A percentile compares a stretch with the other conserved stretches of the same genome.
phyloP scores from a whole-genome alignment of 2,329 filamentous ascomycete genomes.

The Tolypocladium inflatum region DNA sequence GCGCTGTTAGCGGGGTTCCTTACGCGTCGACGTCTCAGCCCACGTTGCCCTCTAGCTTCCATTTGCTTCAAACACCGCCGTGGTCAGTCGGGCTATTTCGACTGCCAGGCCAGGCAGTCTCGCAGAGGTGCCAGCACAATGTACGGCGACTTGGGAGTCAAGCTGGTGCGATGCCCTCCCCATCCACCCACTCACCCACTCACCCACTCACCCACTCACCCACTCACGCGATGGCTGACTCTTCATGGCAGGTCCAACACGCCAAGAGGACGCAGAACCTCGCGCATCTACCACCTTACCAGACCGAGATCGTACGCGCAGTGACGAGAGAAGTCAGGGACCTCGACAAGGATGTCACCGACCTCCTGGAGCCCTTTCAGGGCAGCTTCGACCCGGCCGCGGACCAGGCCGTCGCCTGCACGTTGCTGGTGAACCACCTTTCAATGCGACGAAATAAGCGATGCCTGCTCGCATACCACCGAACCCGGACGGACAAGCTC shows the following conservation, averaged over 20 bases:
- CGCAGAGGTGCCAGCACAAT: conserved; percentile 33
- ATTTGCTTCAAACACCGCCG: background rate
- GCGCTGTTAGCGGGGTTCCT: background rate
- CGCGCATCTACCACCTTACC: conserved; percentile 78
- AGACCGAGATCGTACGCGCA: conserved; percentile 79
- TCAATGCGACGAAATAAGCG: conserved; percentile 95
- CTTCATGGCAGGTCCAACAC: conserved; percentile 66
- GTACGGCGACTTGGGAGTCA: conserved; percentile 83
- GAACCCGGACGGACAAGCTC: conserved; percentile 79
- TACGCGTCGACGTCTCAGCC: background rate
- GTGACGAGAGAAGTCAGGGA: conserved; percentile 90
- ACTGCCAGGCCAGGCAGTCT: background rate
- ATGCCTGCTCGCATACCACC: conserved; percentile 89
- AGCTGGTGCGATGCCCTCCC: conserved; percentile 52
- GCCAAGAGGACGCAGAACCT: conserved; percentile 91
- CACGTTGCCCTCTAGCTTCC: background rate
- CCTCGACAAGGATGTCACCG: conserved; percentile 74
- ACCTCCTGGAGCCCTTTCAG: conserved; percentile 72
- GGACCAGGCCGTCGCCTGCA: conserved; percentile 77
- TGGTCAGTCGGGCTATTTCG: background rate
- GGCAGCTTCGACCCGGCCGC: conserved; percentile 77
- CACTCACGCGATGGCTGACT: background rate
- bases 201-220: background rate
- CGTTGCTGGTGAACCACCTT: conserved; percentile 84
- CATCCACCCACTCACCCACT: background rate